Percentiles rank a stretch among this genome's conserved stretches.
These are phyloP conservation scores for Debaryomyces psychrophilus DNA, from an alignment of 1,139 yeast genomes.

Conservation along the genomic window DNA sequence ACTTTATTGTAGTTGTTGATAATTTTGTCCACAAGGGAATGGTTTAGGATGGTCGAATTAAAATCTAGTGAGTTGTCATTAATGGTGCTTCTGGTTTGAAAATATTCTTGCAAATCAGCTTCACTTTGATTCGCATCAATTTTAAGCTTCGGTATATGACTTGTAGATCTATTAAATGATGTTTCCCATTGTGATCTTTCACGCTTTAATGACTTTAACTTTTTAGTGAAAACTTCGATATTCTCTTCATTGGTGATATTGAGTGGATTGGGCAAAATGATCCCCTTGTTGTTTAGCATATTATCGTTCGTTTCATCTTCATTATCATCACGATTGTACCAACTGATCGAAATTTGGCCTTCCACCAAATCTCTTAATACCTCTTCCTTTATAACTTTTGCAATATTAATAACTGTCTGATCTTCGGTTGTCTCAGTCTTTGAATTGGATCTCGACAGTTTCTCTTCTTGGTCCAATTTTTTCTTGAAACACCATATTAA, in stretches of 20 bases:
- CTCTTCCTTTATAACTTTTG: slow-evolving; percentile 69
- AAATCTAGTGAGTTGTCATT: slow-evolving; percentile 11
- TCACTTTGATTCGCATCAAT: slow-evolving; percentile 14
- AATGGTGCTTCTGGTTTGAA: slow-evolving; percentile 12
- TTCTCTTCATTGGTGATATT: slow-evolving; percentile 54
- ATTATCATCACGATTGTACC: slow-evolving; percentile 55
- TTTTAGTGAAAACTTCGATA: slow-evolving; percentile 46
- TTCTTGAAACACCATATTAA: slow-evolving; percentile 70
- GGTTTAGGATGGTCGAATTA: slow-evolving; percentile 13
- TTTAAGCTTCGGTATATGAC: slow-evolving; percentile 21
- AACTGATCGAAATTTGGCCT: slow-evolving; percentile 63
- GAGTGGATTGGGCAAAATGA: slow-evolving; percentile 57
- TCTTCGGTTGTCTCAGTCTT: slow-evolving; percentile 28
- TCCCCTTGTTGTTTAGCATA: slow-evolving; percentile 24
- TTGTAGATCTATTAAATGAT: slow-evolving; percentile 27
- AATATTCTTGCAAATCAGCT: slow-evolving; percentile 17
- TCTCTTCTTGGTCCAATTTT: slow-evolving; percentile 43
- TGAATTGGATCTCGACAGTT: slow-evolving; percentile 27
- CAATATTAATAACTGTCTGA: slow-evolving; percentile 51
- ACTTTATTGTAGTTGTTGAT: slow-evolving; percentile 15
- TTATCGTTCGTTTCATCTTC: slow-evolving; percentile 22
- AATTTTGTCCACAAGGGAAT: slow-evolving; percentile 14
- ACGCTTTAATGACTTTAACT: slow-evolving; percentile 44
- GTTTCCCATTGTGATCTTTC: slow-evolving; percentile 57
- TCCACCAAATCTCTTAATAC: slow-evolving; percentile 58